Conservation (phyloP, 2,329 filamentous ascomycete genomes). For the Pestalotiopsis sp. region DNA sequence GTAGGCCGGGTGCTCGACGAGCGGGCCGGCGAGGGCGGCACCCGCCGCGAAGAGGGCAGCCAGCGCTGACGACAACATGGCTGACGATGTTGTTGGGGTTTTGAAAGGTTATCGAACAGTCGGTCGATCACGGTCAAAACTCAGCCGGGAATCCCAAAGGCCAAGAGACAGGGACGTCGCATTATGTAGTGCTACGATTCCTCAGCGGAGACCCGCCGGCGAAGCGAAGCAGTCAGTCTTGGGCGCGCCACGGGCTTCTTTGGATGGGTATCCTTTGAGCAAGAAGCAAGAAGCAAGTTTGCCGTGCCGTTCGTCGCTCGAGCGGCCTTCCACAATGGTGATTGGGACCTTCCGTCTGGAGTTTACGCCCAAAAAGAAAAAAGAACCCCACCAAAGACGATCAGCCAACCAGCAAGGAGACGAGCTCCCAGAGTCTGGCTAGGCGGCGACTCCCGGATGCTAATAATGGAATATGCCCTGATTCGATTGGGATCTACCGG, state of each 20-base stretch:
- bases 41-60: background rate
- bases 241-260: too few species aligned
- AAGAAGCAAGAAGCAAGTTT: background rate
- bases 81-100: background rate
- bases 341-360: constrained; percentile 9
- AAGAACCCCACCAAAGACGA: background rate
- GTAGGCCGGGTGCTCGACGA: constrained; percentile 2
- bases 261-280: too few species aligned
- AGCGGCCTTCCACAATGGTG: constrained; percentile 6
- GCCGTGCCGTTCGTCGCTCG: background rate
- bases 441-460: background rate
- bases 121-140: background rate
- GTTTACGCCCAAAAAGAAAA: background rate
- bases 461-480: background rate
- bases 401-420: background rate
- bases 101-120: background rate
- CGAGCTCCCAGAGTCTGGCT: background rate
- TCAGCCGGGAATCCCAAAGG: too few species aligned
- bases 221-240: too few species aligned
- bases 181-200: background rate
- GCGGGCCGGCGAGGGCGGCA: background rate
- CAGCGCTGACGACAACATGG: constrained; percentile 2
- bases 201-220: background rate
- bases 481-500: constrained; percentile 4
- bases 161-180: background rate